Percentiles rank a stretch among this genome's conserved stretches.
phyloP scores from a whole-genome alignment of 1,284 basidiomycete genomes.

The Ganoderma sp. region DNA sequence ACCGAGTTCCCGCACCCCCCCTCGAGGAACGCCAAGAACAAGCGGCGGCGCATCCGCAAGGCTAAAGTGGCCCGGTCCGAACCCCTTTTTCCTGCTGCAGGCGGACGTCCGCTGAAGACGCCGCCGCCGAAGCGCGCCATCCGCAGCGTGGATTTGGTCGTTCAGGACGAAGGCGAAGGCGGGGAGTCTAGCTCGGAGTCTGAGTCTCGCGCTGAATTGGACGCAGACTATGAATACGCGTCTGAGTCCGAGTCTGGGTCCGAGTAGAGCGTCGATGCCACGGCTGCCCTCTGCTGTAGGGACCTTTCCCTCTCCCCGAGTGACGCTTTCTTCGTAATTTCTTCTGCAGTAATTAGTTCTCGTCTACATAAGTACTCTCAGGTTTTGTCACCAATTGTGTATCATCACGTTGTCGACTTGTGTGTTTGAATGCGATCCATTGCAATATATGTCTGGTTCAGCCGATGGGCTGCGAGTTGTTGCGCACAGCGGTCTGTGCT shows the following conservation, averaged over 20 bases:
- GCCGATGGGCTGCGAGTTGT: too few relatives aligned
- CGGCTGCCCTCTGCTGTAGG: neutral
- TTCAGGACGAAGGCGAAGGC: neutral
- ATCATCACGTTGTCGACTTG: too few relatives aligned
- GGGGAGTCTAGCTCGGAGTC: neutral
- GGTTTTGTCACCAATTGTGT: too few relatives aligned
- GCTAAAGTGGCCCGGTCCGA: neutral
- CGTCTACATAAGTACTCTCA: too few relatives aligned
- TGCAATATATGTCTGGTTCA: too few relatives aligned
- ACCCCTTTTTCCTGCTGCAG: neutral
- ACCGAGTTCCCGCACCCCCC: neutral
- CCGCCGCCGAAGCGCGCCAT: neutral
- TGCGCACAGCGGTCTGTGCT: too few relatives aligned
- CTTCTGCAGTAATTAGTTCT: too few relatives aligned
- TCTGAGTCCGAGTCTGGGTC: too few relatives aligned
- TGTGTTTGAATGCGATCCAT: too few relatives aligned
- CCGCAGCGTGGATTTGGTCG: neutral
- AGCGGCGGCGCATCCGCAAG: neutral
- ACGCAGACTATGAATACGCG: too few relatives aligned
- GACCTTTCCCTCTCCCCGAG: neutral
- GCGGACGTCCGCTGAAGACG: neutral
- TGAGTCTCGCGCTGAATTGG: too few relatives aligned
- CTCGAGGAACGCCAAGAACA: conserved; percentile 1
- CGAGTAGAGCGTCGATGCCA: too few relatives aligned
- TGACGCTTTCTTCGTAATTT: neutral